Conservation (phyloP, 768 basidiomycete species). For the Amanita brunnescens region DNA sequence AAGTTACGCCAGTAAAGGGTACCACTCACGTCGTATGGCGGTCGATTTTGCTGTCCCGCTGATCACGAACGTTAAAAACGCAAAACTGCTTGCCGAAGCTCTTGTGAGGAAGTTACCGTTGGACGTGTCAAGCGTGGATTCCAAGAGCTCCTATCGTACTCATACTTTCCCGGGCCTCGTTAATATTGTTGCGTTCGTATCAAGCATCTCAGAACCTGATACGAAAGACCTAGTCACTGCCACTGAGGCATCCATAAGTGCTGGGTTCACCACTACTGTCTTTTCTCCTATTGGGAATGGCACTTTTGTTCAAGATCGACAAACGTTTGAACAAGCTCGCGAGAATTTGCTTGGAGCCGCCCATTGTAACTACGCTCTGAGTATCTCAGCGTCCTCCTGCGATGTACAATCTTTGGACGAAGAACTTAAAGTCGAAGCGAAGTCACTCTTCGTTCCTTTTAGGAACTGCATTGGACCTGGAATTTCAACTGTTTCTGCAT, state of each 20-base stretch:
- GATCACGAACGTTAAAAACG: conserved; percentile 98
- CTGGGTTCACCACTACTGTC: conserved; percentile 83
- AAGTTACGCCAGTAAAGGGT: conserved; percentile 94
- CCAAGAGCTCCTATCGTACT: conserved; percentile 88
- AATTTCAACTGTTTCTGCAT: conserved; percentile 69
- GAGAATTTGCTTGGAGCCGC: conserved; percentile 53
- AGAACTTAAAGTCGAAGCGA: conserved; percentile 70
- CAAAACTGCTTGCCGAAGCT: conserved; percentile 92
- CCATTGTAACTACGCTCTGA: conserved; percentile 84
- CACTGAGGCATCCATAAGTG: conserved; percentile 77
- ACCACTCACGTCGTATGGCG: conserved; percentile 95
- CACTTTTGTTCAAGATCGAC: conserved; percentile 56
- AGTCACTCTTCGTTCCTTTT: conserved; percentile 83
- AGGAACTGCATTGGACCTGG: conserved; percentile 37
- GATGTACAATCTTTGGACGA: conserved; percentile 63
- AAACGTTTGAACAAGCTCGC: conserved; percentile 61
- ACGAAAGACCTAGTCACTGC: conserved; percentile 56
- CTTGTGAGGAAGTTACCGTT: conserved; percentile 83
- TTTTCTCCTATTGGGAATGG: conserved; percentile 64
- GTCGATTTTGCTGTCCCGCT: conserved; percentile 97
- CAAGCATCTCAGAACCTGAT: conserved; percentile 45
- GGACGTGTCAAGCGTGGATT: conserved; percentile 85
- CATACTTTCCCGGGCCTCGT: conserved; percentile 88
- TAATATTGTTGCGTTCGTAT: conserved; percentile 83
- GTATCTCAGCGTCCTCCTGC: conserved; percentile 61